phyloP scores from a whole-genome alignment of 441 rosid genomes.

The Viola pubescens region DNA sequence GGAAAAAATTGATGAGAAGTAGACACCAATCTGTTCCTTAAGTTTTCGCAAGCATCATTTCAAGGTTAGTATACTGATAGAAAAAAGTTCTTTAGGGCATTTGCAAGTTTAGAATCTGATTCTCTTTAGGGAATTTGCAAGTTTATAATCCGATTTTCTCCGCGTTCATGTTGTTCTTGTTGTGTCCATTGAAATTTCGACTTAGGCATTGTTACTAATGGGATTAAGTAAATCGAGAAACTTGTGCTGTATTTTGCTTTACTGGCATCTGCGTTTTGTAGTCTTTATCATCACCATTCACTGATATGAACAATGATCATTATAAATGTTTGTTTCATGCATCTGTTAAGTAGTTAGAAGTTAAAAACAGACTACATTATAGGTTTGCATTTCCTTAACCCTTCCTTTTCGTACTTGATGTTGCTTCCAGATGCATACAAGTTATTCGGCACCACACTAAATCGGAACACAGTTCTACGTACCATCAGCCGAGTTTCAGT shows the following conservation, averaged over 20 bases:
- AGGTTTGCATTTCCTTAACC: background rate
- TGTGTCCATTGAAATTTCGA: background rate
- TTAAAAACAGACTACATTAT: background rate
- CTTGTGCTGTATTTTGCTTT: background rate
- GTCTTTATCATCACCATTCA: background rate
- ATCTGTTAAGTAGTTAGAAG: background rate
- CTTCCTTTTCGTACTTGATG: background rate
- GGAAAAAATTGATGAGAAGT: constrained; percentile 21
- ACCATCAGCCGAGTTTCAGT: background rate
- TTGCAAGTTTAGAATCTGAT: background rate
- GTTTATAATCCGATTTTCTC: background rate
- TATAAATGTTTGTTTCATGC: background rate
- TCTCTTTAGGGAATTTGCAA: too few species aligned
- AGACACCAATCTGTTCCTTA: constrained; percentile 18
- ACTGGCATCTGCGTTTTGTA: background rate
- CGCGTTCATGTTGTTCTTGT: background rate
- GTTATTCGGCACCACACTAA: background rate
- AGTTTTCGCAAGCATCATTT: constrained; percentile 8
- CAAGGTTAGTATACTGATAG: constrained; percentile 9
- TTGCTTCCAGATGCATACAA: background rate
- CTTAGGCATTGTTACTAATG: too few species aligned
- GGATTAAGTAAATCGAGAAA: too few species aligned
- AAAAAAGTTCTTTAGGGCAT: background rate
- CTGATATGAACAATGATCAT: background rate
- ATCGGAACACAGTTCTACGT: background rate